These are phyloP conservation scores for Cynara cardunculus DNA, from an alignment of 129 eudicot genomes.

Conservation along the genomic window DNA sequence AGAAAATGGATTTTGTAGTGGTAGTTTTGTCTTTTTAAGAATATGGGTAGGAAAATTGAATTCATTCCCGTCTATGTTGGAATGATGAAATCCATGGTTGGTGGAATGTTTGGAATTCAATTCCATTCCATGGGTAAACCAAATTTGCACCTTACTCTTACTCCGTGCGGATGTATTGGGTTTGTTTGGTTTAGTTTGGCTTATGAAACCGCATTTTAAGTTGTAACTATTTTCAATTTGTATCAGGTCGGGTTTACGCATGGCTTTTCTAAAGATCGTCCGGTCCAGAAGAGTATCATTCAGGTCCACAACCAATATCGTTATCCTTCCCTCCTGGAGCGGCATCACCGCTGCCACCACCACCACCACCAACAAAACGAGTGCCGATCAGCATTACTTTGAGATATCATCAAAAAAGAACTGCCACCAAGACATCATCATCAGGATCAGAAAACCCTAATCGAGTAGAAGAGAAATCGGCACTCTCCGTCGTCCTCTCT, in stretches of 20 bases:
- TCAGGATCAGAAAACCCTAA: background rate
- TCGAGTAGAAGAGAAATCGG: background rate
- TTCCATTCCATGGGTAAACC: no score
- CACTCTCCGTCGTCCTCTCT: background rate
- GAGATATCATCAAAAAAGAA: background rate
- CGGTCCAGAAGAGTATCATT: background rate
- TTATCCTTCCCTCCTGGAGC: background rate
- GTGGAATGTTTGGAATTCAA: no score
- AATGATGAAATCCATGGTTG: no score
- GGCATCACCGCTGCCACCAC: background rate
- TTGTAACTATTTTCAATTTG: background rate
- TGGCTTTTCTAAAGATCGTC: background rate
- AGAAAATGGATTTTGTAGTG: no score
- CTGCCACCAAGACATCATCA: background rate
- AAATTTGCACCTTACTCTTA: no score
- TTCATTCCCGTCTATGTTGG: no score
- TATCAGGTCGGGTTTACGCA: slow-evolving; percentile 7
- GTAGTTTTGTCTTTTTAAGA: no score
- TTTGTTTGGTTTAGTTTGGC: background rate
- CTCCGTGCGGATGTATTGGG: background rate
- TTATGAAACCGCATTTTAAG: background rate
- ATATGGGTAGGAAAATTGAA: no score
- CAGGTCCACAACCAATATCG: background rate
- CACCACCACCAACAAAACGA: background rate
- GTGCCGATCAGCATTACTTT: no score